phyloP scores from a whole-genome alignment of 1,284 basidiomycete species.

The Sphagnurus paluster region DNA sequence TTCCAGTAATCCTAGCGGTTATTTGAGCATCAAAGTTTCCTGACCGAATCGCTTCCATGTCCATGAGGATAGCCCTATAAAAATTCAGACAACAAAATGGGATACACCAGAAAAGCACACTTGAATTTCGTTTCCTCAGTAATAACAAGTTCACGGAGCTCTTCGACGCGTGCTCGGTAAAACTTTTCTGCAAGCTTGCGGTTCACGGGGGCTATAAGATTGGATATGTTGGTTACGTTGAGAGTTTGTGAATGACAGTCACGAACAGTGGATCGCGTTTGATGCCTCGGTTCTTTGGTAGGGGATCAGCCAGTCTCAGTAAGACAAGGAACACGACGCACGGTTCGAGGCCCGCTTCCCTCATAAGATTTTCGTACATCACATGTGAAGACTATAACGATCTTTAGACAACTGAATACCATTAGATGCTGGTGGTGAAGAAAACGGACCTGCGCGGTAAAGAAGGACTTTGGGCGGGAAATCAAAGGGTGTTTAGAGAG shows the following conservation, averaged over 20 bases:
- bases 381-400: constrained; percentile 60
- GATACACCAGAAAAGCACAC: constrained; percentile 34
- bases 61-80: constrained; percentile 54
- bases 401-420: constrained; percentile 12
- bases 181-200: constrained; percentile 72
- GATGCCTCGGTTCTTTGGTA: constrained; percentile 41
- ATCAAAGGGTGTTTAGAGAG: constrained; percentile 70
- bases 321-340: constrained; percentile 34
- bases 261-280: constrained; percentile 40
- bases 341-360: constrained; percentile 67
- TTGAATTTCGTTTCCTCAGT: constrained; percentile 78
- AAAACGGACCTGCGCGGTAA: constrained; percentile 59
- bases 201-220: constrained; percentile 43
- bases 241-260: not conserved
- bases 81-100: not conserved
- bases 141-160: constrained; percentile 68
- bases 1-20: constrained; percentile 38
- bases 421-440: no score
- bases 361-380: constrained; percentile 69
- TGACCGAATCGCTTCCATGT: constrained; percentile 74
- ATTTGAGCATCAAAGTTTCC: constrained; percentile 68
- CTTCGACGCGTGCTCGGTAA: constrained; percentile 67
- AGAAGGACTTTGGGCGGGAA: constrained; percentile 61
- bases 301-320: constrained; percentile 5
- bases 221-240: constrained; percentile 1